Percentiles rank a stretch among this genome's conserved stretches.
Evolutionary conservation across 169 alveolate genomes (phyloP).

Genomic region (Babesia bovis): DNA sequence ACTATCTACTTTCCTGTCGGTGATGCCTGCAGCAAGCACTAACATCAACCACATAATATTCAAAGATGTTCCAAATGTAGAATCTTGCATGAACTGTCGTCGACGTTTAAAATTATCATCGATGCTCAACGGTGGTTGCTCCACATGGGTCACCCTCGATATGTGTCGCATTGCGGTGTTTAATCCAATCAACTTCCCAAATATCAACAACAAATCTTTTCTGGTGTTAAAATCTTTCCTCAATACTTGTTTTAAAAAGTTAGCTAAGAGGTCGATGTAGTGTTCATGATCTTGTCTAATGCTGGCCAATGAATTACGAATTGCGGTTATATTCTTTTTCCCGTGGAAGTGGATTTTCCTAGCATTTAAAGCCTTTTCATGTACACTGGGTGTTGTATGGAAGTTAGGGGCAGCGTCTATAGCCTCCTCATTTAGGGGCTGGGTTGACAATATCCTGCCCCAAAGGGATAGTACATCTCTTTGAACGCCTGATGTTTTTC

Average conservation of each 20-base stretch:
- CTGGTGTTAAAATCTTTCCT: conserved; percentile 30
- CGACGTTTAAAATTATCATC: conserved; percentile 27
- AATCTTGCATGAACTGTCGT: conserved; percentile 64
- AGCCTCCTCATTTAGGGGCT: conserved; percentile 46
- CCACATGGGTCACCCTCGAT: conserved; percentile 45
- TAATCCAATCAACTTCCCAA: conserved; percentile 37
- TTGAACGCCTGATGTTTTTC: conserved; percentile 34
- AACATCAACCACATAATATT: conserved; percentile 73
- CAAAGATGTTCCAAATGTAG: conserved; percentile 70
- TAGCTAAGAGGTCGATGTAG: conserved; percentile 13
- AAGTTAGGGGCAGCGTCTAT: conserved; percentile 16
- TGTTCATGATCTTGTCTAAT: conserved; percentile 32
- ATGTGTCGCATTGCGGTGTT: conserved; percentile 34
- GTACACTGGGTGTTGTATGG: not conserved
- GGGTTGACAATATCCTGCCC: conserved; percentile 34
- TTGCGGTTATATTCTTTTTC: conserved; percentile 22
- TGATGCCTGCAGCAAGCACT: conserved; percentile 69
- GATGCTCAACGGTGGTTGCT: conserved; percentile 37
- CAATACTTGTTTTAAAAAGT: conserved; percentile 23
- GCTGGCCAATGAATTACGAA: conserved; percentile 13
- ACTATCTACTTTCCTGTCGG: conserved; percentile 60
- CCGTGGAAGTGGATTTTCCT: conserved; percentile 47
- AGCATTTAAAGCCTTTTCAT: conserved; percentile 15
- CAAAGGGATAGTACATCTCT: conserved; percentile 32
- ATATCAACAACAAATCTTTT: conserved; percentile 3